Evolutionary conservation across 169 alveolate genomes (phyloP), one percentile per base, ranked within the genome.

Genomic region (Theileria annulata): DNA sequence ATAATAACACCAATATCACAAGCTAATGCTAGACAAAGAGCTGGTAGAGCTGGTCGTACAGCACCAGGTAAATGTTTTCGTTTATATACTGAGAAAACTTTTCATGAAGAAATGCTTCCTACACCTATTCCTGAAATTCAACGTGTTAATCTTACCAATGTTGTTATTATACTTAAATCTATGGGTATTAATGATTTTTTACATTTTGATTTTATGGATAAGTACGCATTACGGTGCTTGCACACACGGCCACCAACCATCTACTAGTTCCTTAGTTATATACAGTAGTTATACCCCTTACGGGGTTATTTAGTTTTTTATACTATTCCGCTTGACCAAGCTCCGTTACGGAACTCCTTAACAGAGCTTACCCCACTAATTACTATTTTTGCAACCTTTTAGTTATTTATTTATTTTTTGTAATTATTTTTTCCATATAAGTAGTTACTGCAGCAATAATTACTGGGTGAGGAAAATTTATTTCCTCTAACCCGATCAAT

Each of bases 41-140:
- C 99, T 4, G 99, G 99, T 1, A 95, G 99, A 48, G 99, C 99
- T 0, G 99, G 99, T 0, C 90, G 99, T 85, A 97, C 99, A 3
- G 99, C 92, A 0, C 99, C 99, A 0, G 99, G 99, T 12, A 98
- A 98, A 94, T 98, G 99, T 85, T 98, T 95, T 88, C 88, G 99
- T 51, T 91, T 98, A n/a, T 98, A 98, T 91, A 98, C 99, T 13
- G 99, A 97, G 92, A 95, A 91, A 30, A 98, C 99, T 12, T 99
- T 94, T 90, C 92, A 96, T 66, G 95, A 94, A 71, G 99, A 99
- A 93, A 99, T 99, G 99, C 93, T 97, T 48, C 98, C 99, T 3
- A 96, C 99, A 47, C 96, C 99, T 0, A 95, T 98, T 21, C 99
- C 99, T 28, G 99, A 99, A 90, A 98, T 99, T 64, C 99, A 99